phyloP scores from a whole-genome alignment of 805 yeast species.

The Spencermartinsiella europaea region DNA sequence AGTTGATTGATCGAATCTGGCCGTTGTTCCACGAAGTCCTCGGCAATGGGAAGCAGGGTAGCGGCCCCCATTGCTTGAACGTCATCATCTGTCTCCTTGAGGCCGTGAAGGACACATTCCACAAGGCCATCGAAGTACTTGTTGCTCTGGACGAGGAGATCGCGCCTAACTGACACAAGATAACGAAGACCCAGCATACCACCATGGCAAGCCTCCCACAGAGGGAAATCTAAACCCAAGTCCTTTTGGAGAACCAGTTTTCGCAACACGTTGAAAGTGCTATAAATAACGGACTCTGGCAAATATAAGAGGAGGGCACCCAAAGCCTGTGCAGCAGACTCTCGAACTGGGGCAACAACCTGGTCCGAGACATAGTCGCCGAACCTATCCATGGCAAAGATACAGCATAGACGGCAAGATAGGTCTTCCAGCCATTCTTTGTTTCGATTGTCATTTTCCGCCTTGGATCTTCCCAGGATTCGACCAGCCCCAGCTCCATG shows the following conservation, averaged over 20 bases:
- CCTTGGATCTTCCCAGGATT: conserved; percentile 52
- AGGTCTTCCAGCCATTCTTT: conserved; percentile 75
- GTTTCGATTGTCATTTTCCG: conserved; percentile 64
- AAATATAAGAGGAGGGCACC: conserved; percentile 84
- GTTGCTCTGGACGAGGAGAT: conserved; percentile 54
- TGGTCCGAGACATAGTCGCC: conserved; percentile 97
- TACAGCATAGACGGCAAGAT: conserved; percentile 74
- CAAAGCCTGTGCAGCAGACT: conserved; percentile 89
- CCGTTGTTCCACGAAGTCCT: conserved; percentile 71
- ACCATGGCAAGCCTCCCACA: conserved; percentile 99
- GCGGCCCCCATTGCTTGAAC: conserved; percentile 97
- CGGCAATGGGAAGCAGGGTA: conserved; percentile 82
- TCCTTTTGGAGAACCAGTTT: conserved; percentile 60
- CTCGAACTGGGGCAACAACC: conserved; percentile 97
- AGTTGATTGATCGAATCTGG: conserved; percentile 42
- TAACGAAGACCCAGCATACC: conserved; percentile 92
- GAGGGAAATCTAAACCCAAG: conserved; percentile 44
- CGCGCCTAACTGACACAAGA: conserved; percentile 83
- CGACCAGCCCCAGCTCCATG: conserved; percentile 88
- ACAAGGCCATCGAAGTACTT: conserved; percentile 66
- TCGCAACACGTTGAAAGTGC: conserved; percentile 61
- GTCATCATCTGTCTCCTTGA: conserved; percentile 80
- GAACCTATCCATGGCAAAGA: conserved; percentile 89
- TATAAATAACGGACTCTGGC: conserved; percentile 49
- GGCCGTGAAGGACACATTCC: conserved; percentile 80